Base-by-base conservation (phyloP, 192 early-diverging fungal species). In the Umbelopsis isabellina region DNA sequence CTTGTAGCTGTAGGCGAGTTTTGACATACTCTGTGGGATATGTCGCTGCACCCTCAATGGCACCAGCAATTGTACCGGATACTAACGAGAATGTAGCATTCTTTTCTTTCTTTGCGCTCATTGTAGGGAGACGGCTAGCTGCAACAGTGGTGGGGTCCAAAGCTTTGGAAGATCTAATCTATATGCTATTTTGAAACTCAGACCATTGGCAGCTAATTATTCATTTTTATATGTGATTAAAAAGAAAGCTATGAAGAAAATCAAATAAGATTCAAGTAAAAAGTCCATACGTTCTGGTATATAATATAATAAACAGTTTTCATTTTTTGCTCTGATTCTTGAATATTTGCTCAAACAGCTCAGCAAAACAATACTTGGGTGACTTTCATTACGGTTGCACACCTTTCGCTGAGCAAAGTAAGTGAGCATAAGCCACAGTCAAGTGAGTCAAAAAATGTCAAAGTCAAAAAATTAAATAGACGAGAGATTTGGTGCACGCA, bases 11-110 rank as follows among this genome's bases (percentile, higher is more conserved):
- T 65, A 99, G 84, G 71, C 93, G 94, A 9, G 97, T 99, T 74
- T 99, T 99, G 69, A 97, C 89, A 75, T 92, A 95, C 82, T 97
- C 95, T 0, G 95, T 97, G 1, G 97, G 97, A 74, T 99, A 99
- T 22, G 97, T 99, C 9, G 90, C 82, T 3, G 89, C 89, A 10
- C 90, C 95, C 78, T 99, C 97, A 55, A 99, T 85, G 3, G 89
- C 93, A 23, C 97, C 97, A 12, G 95, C 95, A 55, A 96, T 75
- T 4, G 90, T 85, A 3, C 97, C 97, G 1, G 95, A 93, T 1
- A 89, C 30, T 48, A 98, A 75, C 30, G 97, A 95, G 69, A 90
- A 85, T 30, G 77, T 53, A 0, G 87, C 76, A 44, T 83, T 80
- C 37, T 80, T 77, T 46, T 79, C 47, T 46, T 77, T 72, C 46